A percentile compares a stretch with the other conserved stretches of the same genome.
These are phyloP conservation scores for Mariannaea sp. DNA, from an alignment of 2,329 filamentous ascomycete species.

Conservation along the genomic window DNA sequence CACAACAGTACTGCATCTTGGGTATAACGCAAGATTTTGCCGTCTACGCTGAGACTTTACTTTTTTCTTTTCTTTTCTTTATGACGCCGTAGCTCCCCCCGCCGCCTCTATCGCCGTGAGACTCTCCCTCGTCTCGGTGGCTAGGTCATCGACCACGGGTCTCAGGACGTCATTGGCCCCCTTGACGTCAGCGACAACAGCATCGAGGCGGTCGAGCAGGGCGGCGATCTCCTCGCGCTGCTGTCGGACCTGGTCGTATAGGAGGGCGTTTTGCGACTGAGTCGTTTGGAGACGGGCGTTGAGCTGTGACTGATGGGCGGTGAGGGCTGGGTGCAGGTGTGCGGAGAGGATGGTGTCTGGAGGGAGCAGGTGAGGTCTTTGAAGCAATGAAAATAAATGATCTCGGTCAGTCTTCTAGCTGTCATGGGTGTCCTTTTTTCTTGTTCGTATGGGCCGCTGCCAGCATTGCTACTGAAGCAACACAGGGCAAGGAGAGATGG, in stretches of 20 bases:
- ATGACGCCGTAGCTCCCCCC: too few relatives aligned
- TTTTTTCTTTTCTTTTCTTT: too few relatives aligned
- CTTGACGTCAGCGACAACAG: conserved; percentile 58
- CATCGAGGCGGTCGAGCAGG: conserved; percentile 56
- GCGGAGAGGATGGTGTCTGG: conserved; percentile 57
- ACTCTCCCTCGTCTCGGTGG: conserved; percentile 52
- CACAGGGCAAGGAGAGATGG: too few relatives aligned
- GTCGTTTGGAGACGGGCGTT: conserved; percentile 61
- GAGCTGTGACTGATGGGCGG: conserved; percentile 59
- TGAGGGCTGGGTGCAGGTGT: conserved; percentile 59
- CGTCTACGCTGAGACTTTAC: too few relatives aligned
- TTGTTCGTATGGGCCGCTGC: too few relatives aligned
- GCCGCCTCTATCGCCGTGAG: conserved; percentile 29
- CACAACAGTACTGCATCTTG: too few relatives aligned
- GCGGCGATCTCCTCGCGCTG: conserved; percentile 61
- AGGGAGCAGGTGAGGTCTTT: conserved; percentile 61
- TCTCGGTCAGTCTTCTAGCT: too few relatives aligned
- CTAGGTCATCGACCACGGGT: conserved; percentile 54
- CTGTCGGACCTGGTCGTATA: conserved; percentile 55
- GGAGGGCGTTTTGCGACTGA: conserved; percentile 60
- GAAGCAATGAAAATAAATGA: too few relatives aligned
- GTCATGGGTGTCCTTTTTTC: too few relatives aligned
- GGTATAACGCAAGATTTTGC: too few relatives aligned
- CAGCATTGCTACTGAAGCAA: too few relatives aligned
- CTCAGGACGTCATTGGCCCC: conserved; percentile 56